A percentile compares a stretch with the other conserved stretches of the same genome.
These are phyloP conservation scores for Pythium pyrilobum DNA, from an alignment of 352 stramenopile species.

Conservation along the genomic window DNA sequence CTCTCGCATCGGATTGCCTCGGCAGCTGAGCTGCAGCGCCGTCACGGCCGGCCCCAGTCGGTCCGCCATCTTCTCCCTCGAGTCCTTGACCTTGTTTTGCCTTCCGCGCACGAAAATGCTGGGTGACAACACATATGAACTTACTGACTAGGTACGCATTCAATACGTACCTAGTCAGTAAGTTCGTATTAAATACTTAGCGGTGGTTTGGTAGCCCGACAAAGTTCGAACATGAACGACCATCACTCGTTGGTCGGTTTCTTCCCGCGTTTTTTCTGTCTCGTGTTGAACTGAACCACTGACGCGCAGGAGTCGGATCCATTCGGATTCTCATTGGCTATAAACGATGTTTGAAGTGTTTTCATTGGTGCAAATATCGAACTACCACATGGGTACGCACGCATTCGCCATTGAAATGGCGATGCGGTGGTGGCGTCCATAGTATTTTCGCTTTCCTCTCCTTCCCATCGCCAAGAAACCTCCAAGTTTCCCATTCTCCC, in stretches of 20 bases:
- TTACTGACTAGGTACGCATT: not conserved
- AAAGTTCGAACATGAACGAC: not conserved
- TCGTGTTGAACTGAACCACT: constrained; percentile 4
- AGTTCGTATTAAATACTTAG: not conserved
- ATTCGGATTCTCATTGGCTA: constrained; percentile 5
- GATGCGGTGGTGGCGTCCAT: too few relatives aligned
- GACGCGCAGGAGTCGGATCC: not conserved
- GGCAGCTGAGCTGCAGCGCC: constrained; percentile 64
- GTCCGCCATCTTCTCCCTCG: constrained; percentile 19
- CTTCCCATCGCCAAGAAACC: too few relatives aligned
- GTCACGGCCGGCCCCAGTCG: constrained; percentile 31
- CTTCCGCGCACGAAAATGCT: not conserved
- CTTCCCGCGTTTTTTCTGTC: not conserved
- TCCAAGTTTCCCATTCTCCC: too few relatives aligned
- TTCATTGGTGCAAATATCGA: constrained; percentile 5
- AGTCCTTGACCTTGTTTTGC: not conserved
- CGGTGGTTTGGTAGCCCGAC: too few relatives aligned
- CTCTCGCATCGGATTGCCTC: constrained; percentile 54
- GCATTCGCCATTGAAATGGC: too few relatives aligned
- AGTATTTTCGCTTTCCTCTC: too few relatives aligned
- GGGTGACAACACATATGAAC: not conserved
- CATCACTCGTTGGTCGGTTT: not conserved
- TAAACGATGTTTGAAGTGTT: constrained; percentile 1
- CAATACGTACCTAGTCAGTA: not conserved
- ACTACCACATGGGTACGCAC: constrained; percentile 1